These are phyloP conservation scores for Exophiala dermatitidis DNA, from an alignment of 2,329 filamentous ascomycete species.

Conservation along the genomic window DNA sequence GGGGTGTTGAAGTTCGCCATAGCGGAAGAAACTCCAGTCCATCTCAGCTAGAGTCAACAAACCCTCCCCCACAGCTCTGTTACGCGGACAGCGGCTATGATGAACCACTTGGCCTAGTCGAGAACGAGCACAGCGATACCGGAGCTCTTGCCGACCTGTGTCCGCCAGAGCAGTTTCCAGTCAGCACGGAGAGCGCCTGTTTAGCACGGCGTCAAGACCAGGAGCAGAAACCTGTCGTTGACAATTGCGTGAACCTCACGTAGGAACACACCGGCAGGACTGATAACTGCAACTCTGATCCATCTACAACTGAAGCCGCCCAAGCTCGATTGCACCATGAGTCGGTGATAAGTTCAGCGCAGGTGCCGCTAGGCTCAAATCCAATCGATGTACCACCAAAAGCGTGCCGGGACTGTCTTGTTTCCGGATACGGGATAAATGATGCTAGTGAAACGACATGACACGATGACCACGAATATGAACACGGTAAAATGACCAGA, in stretches of 20 bases:
- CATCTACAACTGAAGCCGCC: too few species aligned
- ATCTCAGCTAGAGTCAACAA: background rate
- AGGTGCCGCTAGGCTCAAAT: too few species aligned
- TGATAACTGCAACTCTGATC: too few species aligned
- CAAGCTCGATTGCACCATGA: too few species aligned
- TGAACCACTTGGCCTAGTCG: conserved; percentile 10
- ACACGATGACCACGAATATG: background rate
- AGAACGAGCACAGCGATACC: background rate
- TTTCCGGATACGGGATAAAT: too few species aligned
- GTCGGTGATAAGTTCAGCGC: too few species aligned
- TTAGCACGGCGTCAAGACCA: too few species aligned
- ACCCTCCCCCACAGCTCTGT: conserved; percentile 8
- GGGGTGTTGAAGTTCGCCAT: background rate
- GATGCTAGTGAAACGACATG: background rate
- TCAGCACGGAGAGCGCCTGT: background rate
- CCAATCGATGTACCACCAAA: too few species aligned
- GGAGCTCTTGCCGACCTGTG: background rate
- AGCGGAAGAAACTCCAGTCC: background rate
- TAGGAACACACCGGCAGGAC: too few species aligned
- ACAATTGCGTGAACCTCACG: too few species aligned
- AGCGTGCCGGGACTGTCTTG: too few species aligned
- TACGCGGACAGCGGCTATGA: conserved; percentile 22
- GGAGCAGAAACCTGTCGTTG: too few species aligned
- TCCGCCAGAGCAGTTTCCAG: background rate
- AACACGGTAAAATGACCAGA: background rate